A percentile compares a stretch with the other conserved stretches of the same genome.
phyloP scores from a whole-genome alignment of 768 basidiomycete species.

The Phylloporus arenicola region DNA sequence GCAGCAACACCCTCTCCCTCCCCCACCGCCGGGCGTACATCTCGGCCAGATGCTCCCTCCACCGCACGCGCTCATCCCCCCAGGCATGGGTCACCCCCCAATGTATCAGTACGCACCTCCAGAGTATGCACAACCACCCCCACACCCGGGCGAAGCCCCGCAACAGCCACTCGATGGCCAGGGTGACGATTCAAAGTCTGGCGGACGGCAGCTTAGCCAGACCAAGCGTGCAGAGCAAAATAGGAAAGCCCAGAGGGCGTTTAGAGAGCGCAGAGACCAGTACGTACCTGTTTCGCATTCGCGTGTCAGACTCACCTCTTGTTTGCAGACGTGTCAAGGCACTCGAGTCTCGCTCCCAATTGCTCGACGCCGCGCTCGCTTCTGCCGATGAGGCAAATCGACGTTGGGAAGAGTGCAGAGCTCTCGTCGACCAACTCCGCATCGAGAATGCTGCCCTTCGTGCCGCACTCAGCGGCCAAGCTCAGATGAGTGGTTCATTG shows the following conservation, averaged over 20 bases:
- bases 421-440: conserved; percentile 80
- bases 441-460: conserved; percentile 78
- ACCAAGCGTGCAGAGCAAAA: conserved; percentile 93
- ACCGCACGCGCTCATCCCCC: conserved; percentile 47
- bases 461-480: conserved; percentile 51
- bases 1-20: conserved; percentile 31
- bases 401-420: conserved; percentile 88
- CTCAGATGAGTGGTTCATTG: conserved; percentile 32
- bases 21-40: conserved; percentile 32
- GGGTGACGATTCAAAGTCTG: conserved; percentile 9
- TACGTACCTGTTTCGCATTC: conserved; percentile 32
- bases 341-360: conserved; percentile 78
- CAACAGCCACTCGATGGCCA: conserved; percentile 27
- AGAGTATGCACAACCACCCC: conserved; percentile 26
- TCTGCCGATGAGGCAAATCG: conserved; percentile 86
- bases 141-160: conserved; percentile 23
- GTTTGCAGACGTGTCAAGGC: conserved; percentile 72
- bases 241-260: conserved; percentile 88
- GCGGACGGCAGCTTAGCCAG: conserved; percentile 59
- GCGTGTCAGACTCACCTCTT: conserved; percentile 12
- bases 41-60: conserved; percentile 54
- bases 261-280: conserved; percentile 87
- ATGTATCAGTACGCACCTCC: conserved; percentile 35
- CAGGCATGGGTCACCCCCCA: conserved; percentile 27
- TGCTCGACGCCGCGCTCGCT: conserved; percentile 80